A percentile compares a stretch with the other conserved stretches of the same genome.
These are phyloP conservation scores for Furcasterigmium sp. DNA, from an alignment of 2,329 filamentous ascomycete species.

Conservation along the genomic window DNA sequence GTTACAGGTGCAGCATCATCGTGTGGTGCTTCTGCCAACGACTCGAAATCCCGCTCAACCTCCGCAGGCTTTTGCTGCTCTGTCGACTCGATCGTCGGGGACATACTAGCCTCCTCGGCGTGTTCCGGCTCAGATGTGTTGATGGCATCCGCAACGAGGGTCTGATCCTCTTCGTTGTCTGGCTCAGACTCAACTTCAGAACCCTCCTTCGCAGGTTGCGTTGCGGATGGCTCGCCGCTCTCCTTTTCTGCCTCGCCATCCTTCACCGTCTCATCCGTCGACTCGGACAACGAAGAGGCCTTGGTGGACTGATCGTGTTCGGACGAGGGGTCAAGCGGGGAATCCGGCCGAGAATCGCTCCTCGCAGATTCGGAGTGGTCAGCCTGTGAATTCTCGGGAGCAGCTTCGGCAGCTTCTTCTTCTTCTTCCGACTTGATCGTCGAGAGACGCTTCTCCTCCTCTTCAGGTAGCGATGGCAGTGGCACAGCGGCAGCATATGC, in stretches of 20 bases:
- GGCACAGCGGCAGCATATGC: background rate
- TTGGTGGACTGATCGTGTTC: slow-evolving; percentile 56
- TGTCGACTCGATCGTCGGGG: too few species aligned
- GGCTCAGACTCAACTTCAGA: slow-evolving; percentile 2
- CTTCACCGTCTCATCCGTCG: slow-evolving; percentile 54
- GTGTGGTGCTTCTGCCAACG: too few species aligned
- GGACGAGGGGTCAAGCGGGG: slow-evolving; percentile 46
- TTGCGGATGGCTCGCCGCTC: too few species aligned
- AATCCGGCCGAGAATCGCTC: slow-evolving; percentile 53
- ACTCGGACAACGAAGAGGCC: slow-evolving; percentile 59
- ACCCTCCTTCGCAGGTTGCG: slow-evolving; percentile 1
- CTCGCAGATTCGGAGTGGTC: slow-evolving; percentile 44
- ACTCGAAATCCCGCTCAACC: too few species aligned
- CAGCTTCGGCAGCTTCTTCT: slow-evolving; percentile 44
- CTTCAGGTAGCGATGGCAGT: slow-evolving; percentile 17
- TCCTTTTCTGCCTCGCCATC: slow-evolving; percentile 25
- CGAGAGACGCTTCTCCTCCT: slow-evolving; percentile 26
- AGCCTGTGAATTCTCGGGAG: slow-evolving; percentile 32
- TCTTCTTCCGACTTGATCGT: slow-evolving; percentile 49
- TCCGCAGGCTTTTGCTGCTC: too few species aligned
- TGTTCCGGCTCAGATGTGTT: too few species aligned
- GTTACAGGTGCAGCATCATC: too few species aligned
- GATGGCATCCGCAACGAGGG: background rate
- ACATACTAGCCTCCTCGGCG: too few species aligned
- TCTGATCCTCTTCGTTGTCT: background rate